Evolutionary conservation across 163 green algal species (phyloP).

Genomic region (Prototheca wickerhamii): DNA sequence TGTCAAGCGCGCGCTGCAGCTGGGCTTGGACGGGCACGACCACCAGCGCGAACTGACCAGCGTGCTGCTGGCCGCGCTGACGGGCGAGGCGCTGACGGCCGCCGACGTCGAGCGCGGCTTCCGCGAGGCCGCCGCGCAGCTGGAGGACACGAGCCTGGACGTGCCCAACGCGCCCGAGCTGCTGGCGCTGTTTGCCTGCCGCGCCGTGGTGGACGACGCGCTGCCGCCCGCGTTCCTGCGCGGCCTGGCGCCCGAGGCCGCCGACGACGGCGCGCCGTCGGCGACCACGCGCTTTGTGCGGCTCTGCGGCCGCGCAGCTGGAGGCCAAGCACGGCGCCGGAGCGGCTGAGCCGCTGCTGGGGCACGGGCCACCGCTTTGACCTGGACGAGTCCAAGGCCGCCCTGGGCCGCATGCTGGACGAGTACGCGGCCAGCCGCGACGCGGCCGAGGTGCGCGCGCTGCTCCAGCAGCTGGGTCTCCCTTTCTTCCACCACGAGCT

Average conservation of each 20-base stretch:
- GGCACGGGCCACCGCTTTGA: slow-evolving; percentile 42
- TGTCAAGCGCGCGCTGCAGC: slow-evolving; percentile 78
- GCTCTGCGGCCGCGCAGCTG: slow-evolving; percentile 32
- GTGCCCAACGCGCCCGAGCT: slow-evolving; percentile 63
- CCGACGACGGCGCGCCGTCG: slow-evolving; percentile 38
- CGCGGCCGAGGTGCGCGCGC: slow-evolving; percentile 57
- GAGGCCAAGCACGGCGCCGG: slow-evolving; percentile 57
- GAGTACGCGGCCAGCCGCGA: slow-evolving; percentile 63
- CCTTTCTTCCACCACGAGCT: slow-evolving; percentile 98
- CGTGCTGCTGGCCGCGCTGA: slow-evolving; percentile 63
- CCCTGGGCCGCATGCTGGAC: slow-evolving; percentile 51
- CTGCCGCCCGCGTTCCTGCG: slow-evolving; percentile 68
- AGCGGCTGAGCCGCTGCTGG: slow-evolving; percentile 84
- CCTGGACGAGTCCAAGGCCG: slow-evolving; percentile 49
- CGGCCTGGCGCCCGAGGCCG: slow-evolving; percentile 57
- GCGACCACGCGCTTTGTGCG: not conserved
- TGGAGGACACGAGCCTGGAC: slow-evolving; percentile 87
- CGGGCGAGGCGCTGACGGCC: slow-evolving; percentile 39
- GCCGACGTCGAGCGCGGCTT: slow-evolving; percentile 55
- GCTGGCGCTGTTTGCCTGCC: slow-evolving; percentile 36
- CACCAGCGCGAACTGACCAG: slow-evolving; percentile 81
- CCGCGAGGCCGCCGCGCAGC: slow-evolving; percentile 42
- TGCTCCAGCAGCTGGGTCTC: slow-evolving; percentile 64
- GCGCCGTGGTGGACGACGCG: slow-evolving; percentile 84
- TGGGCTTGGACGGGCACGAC: slow-evolving; percentile 77